Evolutionary conservation across 176 grass and related monocot genomes (phyloP).

Genomic region (Aegilops sharonensis): DNA sequence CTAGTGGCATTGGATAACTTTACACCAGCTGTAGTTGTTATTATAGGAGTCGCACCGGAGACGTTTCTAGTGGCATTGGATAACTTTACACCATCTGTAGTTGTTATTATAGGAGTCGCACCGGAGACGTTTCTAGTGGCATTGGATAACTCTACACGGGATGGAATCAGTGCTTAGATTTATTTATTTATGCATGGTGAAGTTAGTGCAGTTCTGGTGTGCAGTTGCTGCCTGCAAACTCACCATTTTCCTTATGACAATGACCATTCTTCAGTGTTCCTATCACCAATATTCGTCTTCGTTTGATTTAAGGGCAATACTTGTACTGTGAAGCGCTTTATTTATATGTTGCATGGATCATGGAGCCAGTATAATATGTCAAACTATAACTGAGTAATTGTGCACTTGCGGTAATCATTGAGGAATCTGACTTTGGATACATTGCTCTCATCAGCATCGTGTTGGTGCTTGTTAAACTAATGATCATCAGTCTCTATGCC

Average conservation of each 20-base stretch:
- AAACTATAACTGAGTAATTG: not conserved
- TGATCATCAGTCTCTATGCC: not conserved
- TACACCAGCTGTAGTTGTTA: not conserved
- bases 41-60: not conserved
- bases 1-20: not conserved
- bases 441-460: conserved; percentile 13
- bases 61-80: not conserved
- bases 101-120: not conserved
- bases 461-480: not conserved
- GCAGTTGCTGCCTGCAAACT: not conserved
- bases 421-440: not conserved
- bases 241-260: not conserved
- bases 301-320: not conserved
- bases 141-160: not conserved
- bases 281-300: not conserved
- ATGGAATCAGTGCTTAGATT: not conserved
- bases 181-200: not conserved
- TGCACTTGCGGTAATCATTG: not conserved
- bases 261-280: not conserved
- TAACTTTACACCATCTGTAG: not conserved
- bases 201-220: not conserved
- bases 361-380: no score
- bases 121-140: not conserved
- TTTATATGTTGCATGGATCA: not conserved
- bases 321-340: not conserved